Base-by-base conservation (phyloP, 306 rosid genomes). In the Fagus crenata region DNA sequence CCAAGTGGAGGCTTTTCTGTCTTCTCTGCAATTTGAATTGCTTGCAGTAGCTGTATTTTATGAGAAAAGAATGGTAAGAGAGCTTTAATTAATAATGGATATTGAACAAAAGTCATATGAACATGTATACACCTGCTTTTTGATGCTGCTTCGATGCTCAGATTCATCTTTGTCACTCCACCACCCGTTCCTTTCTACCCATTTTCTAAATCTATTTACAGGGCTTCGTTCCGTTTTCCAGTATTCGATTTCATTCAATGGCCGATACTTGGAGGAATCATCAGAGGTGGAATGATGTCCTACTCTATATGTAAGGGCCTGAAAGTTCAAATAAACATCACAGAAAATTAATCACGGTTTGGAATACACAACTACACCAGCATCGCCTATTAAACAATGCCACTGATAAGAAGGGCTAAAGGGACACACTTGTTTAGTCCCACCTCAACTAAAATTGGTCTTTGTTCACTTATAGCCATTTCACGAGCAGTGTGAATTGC, bases 241-340 rank as follows among this genome's bases (percentile, higher is more conserved):
- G 22, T 83, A 69, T 59, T 89, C 85, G 36, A 89, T 91, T 81
- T 91, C 96, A 72, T 85, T 82, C n/a, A 12, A 33, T 7, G 86
- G 55, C 13, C 93, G 53, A 73, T 89, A 91, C 89, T 91, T 91
- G 7, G 90, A 85, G 39, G 97, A 91, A 81, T 91, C 93, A 58
- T 91, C 93, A 3, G 97, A 89, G 31, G 93, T 91, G 9, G 97
- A 91, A 82, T 91, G 93, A 77, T 91, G 97, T 72, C 93, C 97
- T 58, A 84, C 97, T 89, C 97, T 86, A 39, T 91, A 91, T 12
- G 87, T 85, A 7, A 91, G 88, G 69, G 89, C 92, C 93, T 89
- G 82, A 49, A 75, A 67, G 42, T 83, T 73, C 75, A 40, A 37
- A 36, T 17, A 37, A 37, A 2, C 42, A 37, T 8, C 37, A 59